Evolutionary conservation across 2,329 filamentous ascomycete species (phyloP).

Genomic region (Aureobasidium leucospermi): DNA sequence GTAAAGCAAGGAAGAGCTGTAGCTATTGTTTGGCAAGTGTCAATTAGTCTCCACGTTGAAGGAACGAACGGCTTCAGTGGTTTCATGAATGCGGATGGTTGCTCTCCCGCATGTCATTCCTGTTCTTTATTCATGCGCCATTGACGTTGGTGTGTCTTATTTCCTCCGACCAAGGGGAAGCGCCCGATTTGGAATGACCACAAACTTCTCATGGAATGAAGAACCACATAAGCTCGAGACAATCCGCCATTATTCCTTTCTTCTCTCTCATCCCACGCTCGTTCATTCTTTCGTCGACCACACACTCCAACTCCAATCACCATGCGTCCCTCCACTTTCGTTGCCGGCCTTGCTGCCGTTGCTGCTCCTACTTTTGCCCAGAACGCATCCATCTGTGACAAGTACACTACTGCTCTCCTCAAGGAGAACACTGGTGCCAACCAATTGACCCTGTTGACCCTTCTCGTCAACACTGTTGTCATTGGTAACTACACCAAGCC

Average conservation of each 20-base stretch:
- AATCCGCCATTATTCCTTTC: not conserved
- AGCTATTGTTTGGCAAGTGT: not conserved
- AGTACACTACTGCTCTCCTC: slow-evolving; percentile 54
- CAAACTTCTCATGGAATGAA: slow-evolving; percentile 4
- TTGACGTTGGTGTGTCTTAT: slow-evolving; percentile 13
- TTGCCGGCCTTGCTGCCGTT: slow-evolving; percentile 18
- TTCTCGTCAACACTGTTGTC: slow-evolving; percentile 56
- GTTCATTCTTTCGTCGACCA: not conserved
- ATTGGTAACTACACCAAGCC: slow-evolving; percentile 44
- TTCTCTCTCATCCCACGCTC: slow-evolving; percentile 5
- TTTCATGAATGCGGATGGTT: not conserved
- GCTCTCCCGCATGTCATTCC: slow-evolving; percentile 7
- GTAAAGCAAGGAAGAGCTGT: not conserved
- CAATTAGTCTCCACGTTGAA: not conserved
- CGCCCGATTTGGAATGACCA: slow-evolving; percentile 11
- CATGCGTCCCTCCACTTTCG: slow-evolving; percentile 14
- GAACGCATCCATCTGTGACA: slow-evolving; percentile 53
- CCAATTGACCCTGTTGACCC: slow-evolving; percentile 48
- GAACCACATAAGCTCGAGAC: slow-evolving; percentile 10
- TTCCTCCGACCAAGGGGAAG: not conserved
- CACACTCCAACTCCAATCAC: not conserved
- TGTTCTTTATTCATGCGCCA: slow-evolving; percentile 7
- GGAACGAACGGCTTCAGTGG: slow-evolving; percentile 11
- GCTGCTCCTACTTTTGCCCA: slow-evolving; percentile 28
- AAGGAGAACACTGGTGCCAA: slow-evolving; percentile 53